Evolutionary conservation across 2,329 filamentous ascomycete genomes (phyloP).

Genomic region (Magnaporthiopsis rhizophila): DNA sequence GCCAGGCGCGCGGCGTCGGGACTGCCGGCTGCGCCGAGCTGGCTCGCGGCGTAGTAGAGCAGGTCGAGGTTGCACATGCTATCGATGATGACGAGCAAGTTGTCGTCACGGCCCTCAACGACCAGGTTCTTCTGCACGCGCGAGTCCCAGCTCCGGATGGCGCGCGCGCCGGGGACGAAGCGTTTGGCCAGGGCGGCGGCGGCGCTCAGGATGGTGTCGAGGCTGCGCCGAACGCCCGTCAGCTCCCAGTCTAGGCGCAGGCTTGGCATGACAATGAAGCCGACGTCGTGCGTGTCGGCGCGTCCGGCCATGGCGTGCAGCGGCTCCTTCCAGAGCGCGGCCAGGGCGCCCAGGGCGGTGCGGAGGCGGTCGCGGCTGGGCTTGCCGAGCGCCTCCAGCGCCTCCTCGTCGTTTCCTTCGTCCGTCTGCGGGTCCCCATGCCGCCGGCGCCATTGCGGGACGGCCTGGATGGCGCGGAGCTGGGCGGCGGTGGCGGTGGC

Average conservation of each 20-base stretch:
- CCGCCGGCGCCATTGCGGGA: background rate
- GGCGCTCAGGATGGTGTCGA: constrained; percentile 33
- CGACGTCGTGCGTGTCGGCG: constrained; percentile 46
- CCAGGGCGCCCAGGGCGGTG: constrained; percentile 17
- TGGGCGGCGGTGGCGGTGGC: background rate
- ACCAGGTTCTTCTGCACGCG: constrained; percentile 21
- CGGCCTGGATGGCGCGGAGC: background rate
- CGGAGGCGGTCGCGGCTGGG: background rate
- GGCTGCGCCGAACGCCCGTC: constrained; percentile 26
- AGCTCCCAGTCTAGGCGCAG: constrained; percentile 41
- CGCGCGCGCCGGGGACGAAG: constrained; percentile 32
- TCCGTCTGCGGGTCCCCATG: background rate
- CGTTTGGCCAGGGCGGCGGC: constrained; percentile 34
- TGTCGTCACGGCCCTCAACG: constrained; percentile 22
- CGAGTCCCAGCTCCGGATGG: constrained; percentile 41
- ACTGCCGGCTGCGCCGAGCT: constrained; percentile 17
- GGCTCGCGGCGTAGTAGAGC: constrained; percentile 26
- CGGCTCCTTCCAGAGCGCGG: constrained; percentile 25
- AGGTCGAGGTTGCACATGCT: constrained; percentile 32
- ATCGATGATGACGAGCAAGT: constrained; percentile 35
- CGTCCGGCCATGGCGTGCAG: constrained; percentile 27
- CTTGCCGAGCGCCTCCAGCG: background rate
- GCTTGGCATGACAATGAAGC: constrained; percentile 43
- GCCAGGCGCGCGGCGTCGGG: constrained; percentile 13
- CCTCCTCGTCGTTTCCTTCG: background rate